phyloP scores from a whole-genome alignment of 371 early-diverging fungal genomes.

The Mucor indicus region DNA sequence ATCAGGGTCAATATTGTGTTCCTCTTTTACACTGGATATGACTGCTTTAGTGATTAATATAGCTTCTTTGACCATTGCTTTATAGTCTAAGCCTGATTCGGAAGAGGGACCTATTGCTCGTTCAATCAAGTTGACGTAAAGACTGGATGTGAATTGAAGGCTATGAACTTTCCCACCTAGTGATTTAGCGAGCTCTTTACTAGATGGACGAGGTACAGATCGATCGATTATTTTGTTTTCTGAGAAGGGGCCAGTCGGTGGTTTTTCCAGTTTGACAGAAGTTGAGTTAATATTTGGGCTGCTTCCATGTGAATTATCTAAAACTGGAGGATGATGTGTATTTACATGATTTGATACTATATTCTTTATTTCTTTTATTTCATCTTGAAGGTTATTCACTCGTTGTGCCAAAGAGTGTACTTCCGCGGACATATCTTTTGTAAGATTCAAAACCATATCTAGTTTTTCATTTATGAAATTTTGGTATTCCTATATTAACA shows the following conservation, averaged over 20 bases:
- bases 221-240: neutral
- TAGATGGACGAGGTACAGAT: constrained; percentile 5
- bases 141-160: constrained; percentile 9
- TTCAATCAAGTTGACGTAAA: constrained; percentile 9
- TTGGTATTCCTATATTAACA: too few relatives aligned
- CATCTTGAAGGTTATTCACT: too few relatives aligned
- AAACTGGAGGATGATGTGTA: too few relatives aligned
- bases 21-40: constrained; percentile 6
- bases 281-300: too few relatives aligned
- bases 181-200: constrained; percentile 6
- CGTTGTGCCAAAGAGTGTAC: too few relatives aligned
- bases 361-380: too few relatives aligned
- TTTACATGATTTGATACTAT: too few relatives aligned
- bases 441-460: too few relatives aligned
- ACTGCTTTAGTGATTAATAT: constrained; percentile 10
- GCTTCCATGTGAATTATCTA: too few relatives aligned
- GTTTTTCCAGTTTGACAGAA: too few relatives aligned
- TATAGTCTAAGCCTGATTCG: constrained; percentile 8
- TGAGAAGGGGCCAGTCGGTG: constrained; percentile 12
- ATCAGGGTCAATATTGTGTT: constrained; percentile 4
- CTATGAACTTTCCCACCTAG: constrained; percentile 10
- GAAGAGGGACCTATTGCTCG: constrained; percentile 5
- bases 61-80: constrained; percentile 15
- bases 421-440: too few relatives aligned
- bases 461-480: too few relatives aligned